These are phyloP conservation scores for Debaryomyces robertsiae DNA, from an alignment of 1,139 yeast species.

Conservation along the genomic window DNA sequence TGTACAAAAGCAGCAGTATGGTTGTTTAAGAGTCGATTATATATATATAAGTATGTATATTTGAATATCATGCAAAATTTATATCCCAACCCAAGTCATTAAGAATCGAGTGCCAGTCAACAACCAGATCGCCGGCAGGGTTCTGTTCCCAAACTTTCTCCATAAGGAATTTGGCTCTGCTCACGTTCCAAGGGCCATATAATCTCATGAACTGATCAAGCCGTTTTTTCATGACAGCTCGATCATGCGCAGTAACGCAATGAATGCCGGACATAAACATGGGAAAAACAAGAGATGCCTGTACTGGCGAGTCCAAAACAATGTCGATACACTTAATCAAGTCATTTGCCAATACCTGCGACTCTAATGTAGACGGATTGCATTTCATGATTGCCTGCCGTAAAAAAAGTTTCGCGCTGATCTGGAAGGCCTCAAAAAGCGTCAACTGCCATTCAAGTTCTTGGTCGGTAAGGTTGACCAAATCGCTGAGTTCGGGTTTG, in stretches of 20 bases:
- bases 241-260: slow-evolving; percentile 53
- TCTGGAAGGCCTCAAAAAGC: slow-evolving; percentile 70
- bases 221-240: slow-evolving; percentile 52
- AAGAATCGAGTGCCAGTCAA: slow-evolving; percentile 70
- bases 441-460: slow-evolving; percentile 70
- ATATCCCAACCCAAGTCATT: slow-evolving; percentile 75
- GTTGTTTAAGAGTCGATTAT: too few species aligned
- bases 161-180: slow-evolving; percentile 59
- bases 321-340: slow-evolving; percentile 60
- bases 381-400: slow-evolving; percentile 62
- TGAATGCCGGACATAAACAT: slow-evolving; percentile 76
- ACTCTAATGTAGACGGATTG: slow-evolving; percentile 65
- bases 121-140: slow-evolving; percentile 38
- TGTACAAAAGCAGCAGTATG: too few species aligned
- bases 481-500: slow-evolving; percentile 56
- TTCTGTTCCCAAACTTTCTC: slow-evolving; percentile 53
- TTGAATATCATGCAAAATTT: slow-evolving; percentile 69
- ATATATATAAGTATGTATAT: slow-evolving; percentile 4
- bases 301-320: slow-evolving; percentile 66
- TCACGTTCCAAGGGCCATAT: slow-evolving; percentile 69
- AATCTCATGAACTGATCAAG: slow-evolving; percentile 59
- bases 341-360: slow-evolving; percentile 60
- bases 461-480: slow-evolving; percentile 48
- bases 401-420: slow-evolving; percentile 68
- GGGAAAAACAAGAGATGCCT: slow-evolving; percentile 74